Evolutionary conservation across 1,284 basidiomycete genomes (phyloP).

Genomic region (Tilletia walkeri): DNA sequence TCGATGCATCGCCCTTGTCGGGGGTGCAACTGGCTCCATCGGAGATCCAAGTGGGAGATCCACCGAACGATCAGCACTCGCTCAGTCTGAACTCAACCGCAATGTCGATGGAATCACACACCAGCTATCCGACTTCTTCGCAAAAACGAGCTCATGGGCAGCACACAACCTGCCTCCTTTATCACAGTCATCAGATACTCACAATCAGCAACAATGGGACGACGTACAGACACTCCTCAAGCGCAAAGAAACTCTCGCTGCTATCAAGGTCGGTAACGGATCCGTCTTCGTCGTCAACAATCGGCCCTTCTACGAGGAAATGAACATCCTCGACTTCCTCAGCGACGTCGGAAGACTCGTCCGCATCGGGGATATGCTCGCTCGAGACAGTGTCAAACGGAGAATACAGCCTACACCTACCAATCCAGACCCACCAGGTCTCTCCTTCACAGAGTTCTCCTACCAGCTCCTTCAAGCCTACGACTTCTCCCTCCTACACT

Average conservation of each 20-base stretch:
- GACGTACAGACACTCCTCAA: slow-evolving; percentile 7
- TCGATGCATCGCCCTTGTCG: slow-evolving; percentile 73
- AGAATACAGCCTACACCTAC: slow-evolving; percentile 26
- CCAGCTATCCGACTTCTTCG: slow-evolving; percentile 73
- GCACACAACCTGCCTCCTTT: background rate
- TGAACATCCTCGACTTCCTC: slow-evolving; percentile 81
- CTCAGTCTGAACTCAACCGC: slow-evolving; percentile 63
- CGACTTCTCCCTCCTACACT: slow-evolving; percentile 81
- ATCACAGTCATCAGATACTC: background rate
- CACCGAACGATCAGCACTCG: slow-evolving; percentile 74
- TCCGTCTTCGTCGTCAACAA: slow-evolving; percentile 67
- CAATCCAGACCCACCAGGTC: slow-evolving; percentile 63
- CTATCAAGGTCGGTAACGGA: slow-evolving; percentile 8
- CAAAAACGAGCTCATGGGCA: background rate
- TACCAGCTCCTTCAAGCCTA: slow-evolving; percentile 97
- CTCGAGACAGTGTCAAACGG: slow-evolving; percentile 77
- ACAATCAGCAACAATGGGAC: background rate
- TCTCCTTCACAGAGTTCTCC: slow-evolving; percentile 95
- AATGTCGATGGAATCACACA: slow-evolving; percentile 71
- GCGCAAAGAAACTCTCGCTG: background rate
- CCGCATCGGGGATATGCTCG: slow-evolving; percentile 84
- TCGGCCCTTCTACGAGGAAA: slow-evolving; percentile 72
- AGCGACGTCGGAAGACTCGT: slow-evolving; percentile 76
- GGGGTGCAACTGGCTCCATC: slow-evolving; percentile 88
- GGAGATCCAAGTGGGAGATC: slow-evolving; percentile 91